Evolutionary conservation across 345 rosid species (phyloP).

Genomic region (Camelina laxa): DNA sequence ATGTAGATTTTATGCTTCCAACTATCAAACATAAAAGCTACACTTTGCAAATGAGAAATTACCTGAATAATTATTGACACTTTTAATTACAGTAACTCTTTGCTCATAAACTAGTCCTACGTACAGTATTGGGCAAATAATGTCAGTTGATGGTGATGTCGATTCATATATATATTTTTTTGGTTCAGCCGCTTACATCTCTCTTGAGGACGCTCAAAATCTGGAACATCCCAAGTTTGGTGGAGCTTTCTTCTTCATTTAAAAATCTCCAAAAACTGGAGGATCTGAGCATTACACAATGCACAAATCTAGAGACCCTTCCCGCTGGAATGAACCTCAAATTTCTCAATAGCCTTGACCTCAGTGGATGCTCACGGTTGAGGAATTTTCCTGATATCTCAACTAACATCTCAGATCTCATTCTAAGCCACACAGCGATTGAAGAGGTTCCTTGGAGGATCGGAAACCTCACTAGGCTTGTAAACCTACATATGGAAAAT

Average conservation of each 20-base stretch:
- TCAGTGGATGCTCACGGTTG: constrained; percentile 15
- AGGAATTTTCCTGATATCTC: constrained; percentile 33
- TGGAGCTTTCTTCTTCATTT: constrained; percentile 10
- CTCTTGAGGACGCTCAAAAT: not conserved
- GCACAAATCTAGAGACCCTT: not conserved
- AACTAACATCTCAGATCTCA: not conserved
- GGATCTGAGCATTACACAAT: not conserved
- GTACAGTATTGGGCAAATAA: too few species aligned
- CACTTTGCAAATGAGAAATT: too few species aligned
- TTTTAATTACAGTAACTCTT: too few species aligned
- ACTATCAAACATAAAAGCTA: too few species aligned
- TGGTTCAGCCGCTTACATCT: constrained; percentile 26
- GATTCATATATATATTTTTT: too few species aligned
- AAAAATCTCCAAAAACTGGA: constrained; percentile 7
- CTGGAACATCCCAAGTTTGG: constrained; percentile 21
- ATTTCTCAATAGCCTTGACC: not conserved
- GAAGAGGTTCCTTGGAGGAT: constrained; percentile 15
- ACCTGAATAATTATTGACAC: too few species aligned
- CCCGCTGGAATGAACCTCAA: not conserved
- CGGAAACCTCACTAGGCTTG: not conserved
- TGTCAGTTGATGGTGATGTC: too few species aligned
- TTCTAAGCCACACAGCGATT: not conserved
- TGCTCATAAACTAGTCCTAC: too few species aligned
- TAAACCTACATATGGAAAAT: fast-evolving
- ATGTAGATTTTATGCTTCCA: too few species aligned